Conservation (phyloP, 805 yeast species). For the Grigorovia yakushimaensis region DNA sequence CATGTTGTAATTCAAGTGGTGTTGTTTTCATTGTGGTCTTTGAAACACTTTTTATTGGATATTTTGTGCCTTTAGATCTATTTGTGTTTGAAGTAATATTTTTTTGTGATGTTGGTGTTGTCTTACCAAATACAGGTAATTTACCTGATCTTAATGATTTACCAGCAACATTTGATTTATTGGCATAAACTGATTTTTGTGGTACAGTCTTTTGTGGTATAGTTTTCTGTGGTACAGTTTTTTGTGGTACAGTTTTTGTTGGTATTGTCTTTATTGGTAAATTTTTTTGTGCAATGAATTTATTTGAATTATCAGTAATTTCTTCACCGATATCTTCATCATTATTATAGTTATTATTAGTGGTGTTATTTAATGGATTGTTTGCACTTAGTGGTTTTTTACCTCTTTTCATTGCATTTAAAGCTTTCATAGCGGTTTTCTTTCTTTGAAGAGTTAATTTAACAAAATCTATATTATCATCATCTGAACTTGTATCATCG, state of each 20-base stretch:
- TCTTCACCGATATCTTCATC: slow-evolving; percentile 50
- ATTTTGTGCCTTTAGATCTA: not conserved
- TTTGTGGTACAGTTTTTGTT: not conserved
- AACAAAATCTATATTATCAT: slow-evolving; percentile 63
- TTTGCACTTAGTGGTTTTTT: slow-evolving; percentile 22
- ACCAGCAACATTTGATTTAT: not conserved
- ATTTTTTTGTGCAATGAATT: not conserved
- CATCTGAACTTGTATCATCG: slow-evolving; percentile 46
- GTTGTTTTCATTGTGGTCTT: not conserved
- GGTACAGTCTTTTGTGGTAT: not conserved
- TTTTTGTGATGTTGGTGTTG: not conserved
- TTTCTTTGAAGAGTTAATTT: slow-evolving; percentile 60
- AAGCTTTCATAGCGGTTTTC: slow-evolving; percentile 44
- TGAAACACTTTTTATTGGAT: not conserved
- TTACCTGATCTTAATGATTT: not conserved
- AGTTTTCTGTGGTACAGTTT: not conserved
- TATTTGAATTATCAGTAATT: slow-evolving; percentile 14
- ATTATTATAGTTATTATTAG: not conserved
- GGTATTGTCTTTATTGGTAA: not conserved
- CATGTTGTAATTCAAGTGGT: not conserved
- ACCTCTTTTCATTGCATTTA: slow-evolving; percentile 27
- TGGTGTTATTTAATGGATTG: not conserved
- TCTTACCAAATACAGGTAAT: not conserved
- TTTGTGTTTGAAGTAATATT: not conserved
- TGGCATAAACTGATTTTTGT: not conserved